Evolutionary conservation across 2,329 filamentous ascomycete species (phyloP).

Genomic region (Pseudogymnoascus sp.): DNA sequence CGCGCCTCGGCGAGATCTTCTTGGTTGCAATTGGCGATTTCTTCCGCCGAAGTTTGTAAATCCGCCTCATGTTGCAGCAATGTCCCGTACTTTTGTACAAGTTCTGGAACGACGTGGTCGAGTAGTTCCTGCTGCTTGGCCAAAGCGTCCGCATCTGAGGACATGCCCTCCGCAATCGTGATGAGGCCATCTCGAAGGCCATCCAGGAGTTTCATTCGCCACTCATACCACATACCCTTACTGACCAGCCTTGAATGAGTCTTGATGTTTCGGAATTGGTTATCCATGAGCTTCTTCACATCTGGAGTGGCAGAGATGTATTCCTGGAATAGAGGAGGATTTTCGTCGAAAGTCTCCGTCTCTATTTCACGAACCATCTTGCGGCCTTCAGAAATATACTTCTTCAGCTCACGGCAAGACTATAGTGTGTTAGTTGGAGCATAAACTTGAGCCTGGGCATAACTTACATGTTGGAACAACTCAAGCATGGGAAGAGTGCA

Average conservation of each 20-base stretch:
- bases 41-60: conserved; percentile 62
- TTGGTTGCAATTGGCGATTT: conserved; percentile 71
- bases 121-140: conserved; percentile 61
- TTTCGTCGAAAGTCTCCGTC: conserved; percentile 77
- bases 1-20: conserved; percentile 67
- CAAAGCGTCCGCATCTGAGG: conserved; percentile 59
- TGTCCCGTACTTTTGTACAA: conserved; percentile 51
- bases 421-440: conserved; percentile 28
- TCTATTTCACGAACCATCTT: conserved; percentile 88
- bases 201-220: conserved; percentile 80
- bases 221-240: conserved; percentile 97
- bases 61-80: conserved; percentile 57
- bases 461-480: conserved; percentile 75
- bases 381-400: conserved; percentile 89
- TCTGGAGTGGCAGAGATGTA: conserved; percentile 81
- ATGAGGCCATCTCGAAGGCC: conserved; percentile 74
- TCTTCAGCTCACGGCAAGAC: conserved; percentile 90
- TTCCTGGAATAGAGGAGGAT: conserved; percentile 83
- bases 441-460: conserved; percentile 9
- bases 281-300: conserved; percentile 82
- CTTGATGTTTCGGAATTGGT: conserved; percentile 96
- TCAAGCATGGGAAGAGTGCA: conserved; percentile 91
- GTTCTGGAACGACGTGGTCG: conserved; percentile 54
- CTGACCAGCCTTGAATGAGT: conserved; percentile 81
- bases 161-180: conserved; percentile 68